Evolutionary conservation across 106 monocot genomes (phyloP), one percentile per base, ranked within the genome.

Genomic region (Dactylorhiza incarnata): DNA sequence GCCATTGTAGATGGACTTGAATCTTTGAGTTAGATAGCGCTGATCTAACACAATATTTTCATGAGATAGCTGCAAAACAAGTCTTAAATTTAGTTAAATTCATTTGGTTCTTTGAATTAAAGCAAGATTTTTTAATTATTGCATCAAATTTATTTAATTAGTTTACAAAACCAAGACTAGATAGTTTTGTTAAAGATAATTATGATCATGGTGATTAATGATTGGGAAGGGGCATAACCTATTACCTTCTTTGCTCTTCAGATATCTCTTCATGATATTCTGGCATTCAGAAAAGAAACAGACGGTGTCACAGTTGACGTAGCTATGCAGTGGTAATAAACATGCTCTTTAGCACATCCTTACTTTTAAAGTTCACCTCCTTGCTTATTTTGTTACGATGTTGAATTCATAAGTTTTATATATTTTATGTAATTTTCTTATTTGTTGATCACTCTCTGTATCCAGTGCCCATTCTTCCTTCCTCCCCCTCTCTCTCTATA

Each of bases 261-360:
- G 97, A 94, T 83, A 84, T 83, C 94, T 58, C 82, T 99, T 73
- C 97, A 99, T 89, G 93, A 99, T 45, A 81, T 73, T 70, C 37
- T 99, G 54, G 86, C 89, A 69, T 91, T 94, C 67, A 86, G 83
- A 81, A 87, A 88, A 82, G 94, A 83, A 77, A 71, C 80, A 20
- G 87, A 86, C 80, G 94, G 89, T 56, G 58, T 94, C 25, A 91
- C 82, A 23, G 94, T 99, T 62, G 94, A 99, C 80, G 91, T 91
- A 22, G 91, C 94, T 43, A 91, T 99, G 75, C 97, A 99, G 71
- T 99, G 97, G 97, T 99, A 72, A 72, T 49, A 3, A 7, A 48
- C 44, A 44, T 72, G 19, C 49, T 49, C 22, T 43, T 20, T 72
- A 15, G 49, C 48, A 48, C 20, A 72, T 49, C 47, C 49, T 47